Percentiles rank a stretch among this genome's conserved stretches.
Evolutionary conservation across 1,284 basidiomycete genomes (phyloP).

Genomic region (Puccinia hordei): DNA sequence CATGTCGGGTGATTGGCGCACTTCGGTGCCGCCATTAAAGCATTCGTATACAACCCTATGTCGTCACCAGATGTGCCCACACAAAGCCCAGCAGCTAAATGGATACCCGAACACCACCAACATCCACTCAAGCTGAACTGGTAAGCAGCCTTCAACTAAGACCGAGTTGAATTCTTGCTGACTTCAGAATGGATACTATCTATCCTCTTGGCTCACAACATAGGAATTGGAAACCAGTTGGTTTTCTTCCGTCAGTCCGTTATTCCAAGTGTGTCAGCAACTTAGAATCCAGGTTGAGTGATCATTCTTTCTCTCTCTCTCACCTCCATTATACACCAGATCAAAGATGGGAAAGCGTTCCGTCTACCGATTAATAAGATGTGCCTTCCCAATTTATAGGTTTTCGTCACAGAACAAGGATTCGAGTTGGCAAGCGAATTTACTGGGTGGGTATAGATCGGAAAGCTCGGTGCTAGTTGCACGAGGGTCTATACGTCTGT

Average conservation of each 20-base stretch:
- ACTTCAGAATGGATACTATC: too few relatives aligned
- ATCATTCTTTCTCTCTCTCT: neutral
- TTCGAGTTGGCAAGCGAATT: slow-evolving; percentile 14
- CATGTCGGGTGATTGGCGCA: too few relatives aligned
- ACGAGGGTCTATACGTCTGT: too few relatives aligned
- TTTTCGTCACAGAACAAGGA: slow-evolving; percentile 31
- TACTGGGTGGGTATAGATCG: neutral
- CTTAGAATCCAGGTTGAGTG: slow-evolving; percentile 15
- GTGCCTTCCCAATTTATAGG: neutral
- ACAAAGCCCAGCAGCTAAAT: too few relatives aligned
- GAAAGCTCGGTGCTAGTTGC: neutral
- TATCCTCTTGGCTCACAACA: too few relatives aligned
- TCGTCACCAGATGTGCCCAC: too few relatives aligned
- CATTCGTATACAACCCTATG: too few relatives aligned
- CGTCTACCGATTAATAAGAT: neutral
- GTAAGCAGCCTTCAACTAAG: too few relatives aligned
- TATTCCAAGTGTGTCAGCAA: neutral
- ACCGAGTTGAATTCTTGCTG: too few relatives aligned
- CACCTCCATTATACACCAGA: neutral
- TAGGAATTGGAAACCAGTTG: slow-evolving; percentile 3
- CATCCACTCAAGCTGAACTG: too few relatives aligned
- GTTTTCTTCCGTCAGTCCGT: neutral
- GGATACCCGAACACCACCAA: too few relatives aligned
- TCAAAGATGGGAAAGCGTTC: neutral
- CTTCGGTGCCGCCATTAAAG: too few relatives aligned